A percentile compares a stretch with the other conserved stretches of the same genome.
These are phyloP conservation scores for Wickerhamomyces silvicola DNA, from an alignment of 805 yeast genomes.

Conservation along the genomic window DNA sequence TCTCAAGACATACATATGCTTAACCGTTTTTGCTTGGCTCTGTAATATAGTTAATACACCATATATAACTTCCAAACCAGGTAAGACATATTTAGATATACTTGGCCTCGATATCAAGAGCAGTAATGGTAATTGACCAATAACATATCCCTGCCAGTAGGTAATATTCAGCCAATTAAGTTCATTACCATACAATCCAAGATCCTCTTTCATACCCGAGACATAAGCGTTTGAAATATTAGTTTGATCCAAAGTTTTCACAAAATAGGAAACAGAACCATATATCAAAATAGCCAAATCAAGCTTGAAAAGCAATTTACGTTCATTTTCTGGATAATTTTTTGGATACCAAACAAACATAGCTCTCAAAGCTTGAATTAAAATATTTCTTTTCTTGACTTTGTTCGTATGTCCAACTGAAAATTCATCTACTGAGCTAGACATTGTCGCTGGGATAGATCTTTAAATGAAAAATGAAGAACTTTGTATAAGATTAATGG, in stretches of 20 bases:
- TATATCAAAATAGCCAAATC: not conserved
- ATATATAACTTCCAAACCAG: no score
- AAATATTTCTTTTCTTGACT: no score
- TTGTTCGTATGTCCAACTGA: no score
- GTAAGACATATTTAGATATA: slow-evolving; percentile 36
- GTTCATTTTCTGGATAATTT: not conserved
- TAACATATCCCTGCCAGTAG: no score
- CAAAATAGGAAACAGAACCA: not conserved
- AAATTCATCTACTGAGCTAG: no score
- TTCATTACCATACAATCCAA: slow-evolving; percentile 47
- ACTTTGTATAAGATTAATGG: no score
- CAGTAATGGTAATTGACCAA: no score
- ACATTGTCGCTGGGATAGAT: no score
- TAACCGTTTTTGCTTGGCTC: slow-evolving; percentile 30
- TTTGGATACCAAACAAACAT: slow-evolving; percentile 2
- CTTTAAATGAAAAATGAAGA: no score
- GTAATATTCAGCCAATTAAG: no score
- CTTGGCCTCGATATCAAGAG: slow-evolving; percentile 43
- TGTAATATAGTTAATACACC: no score
- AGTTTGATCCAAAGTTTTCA: slow-evolving; percentile 43
- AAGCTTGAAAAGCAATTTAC: not conserved
- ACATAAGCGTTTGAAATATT: slow-evolving; percentile 51
- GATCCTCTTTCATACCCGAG: slow-evolving; percentile 41
- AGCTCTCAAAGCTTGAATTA: no score
- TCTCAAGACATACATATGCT: slow-evolving; percentile 41